Evolutionary conservation across 2,329 filamentous ascomycete species (phyloP), one percentile per base, ranked within the genome.

Genomic region (Lachnellula hyalina): DNA sequence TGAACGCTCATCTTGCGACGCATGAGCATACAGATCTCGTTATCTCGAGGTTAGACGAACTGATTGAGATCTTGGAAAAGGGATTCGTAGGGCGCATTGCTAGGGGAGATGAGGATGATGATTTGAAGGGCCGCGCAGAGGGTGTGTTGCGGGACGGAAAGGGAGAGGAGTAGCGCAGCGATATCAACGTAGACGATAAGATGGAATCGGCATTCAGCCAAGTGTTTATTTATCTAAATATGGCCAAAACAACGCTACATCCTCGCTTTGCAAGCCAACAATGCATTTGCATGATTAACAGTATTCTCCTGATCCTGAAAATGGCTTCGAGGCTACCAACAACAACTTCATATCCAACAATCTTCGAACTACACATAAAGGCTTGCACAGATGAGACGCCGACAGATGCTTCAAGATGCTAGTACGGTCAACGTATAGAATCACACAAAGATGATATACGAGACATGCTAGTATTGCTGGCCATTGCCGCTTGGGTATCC

Each of bases 21-120:
- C 88, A 95, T 67, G 80, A 84, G 60, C 82, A 90, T 69, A 95
- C 90, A 0, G 90, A 95, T 71, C 65, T 93, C 46, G 85, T 84
- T 11, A 86, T 96, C 50, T 70, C 73, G 58, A 77, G 81, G 38
- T 70, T 96, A 57, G 90, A 95, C 67, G 89, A 96, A 57, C 71
- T 96, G 61, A 82, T 94, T 51, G 77, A 75, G 9, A 77, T 96
- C 7, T 73, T 96, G 25, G 90, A 96, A 59, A 72, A 78, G 1
- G 91, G 91, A 0, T 93, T 93, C 66, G 76, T 80, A 50, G 86
- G 85, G 9, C 51, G 50, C n/a, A 62, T 61, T 54, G 57, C 49
- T 9, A 44, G 51, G 36, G 50, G 54, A 8, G 61, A 67, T 32
- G 58, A 66, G 35, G 55, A 48, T 4, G 49, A 53, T 53, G 58